A percentile compares a stretch with the other conserved stretches of the same genome.
Conservation (phyloP, 225 moss, liverwort and hornwort species). For the Climacium dendroides region DNA sequence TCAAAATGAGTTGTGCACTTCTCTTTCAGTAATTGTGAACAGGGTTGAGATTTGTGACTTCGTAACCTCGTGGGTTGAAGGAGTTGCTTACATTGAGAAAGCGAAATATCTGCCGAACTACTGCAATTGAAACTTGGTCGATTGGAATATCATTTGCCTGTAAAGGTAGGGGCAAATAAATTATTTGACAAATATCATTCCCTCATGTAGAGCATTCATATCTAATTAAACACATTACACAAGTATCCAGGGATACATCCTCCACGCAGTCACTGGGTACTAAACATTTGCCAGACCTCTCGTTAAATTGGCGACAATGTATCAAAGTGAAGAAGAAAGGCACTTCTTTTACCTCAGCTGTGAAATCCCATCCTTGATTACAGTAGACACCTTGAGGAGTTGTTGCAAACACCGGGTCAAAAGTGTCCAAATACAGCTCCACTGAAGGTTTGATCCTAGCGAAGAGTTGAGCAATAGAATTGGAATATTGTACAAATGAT, state of each 20-base stretch:
- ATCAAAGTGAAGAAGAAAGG: not conserved
- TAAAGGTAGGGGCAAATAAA: not conserved
- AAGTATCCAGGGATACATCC: not conserved
- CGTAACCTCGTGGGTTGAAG: not conserved
- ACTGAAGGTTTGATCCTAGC: constrained; percentile 51
- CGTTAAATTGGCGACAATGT: not conserved
- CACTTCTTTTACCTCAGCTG: constrained; percentile 10
- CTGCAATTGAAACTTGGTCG: constrained; percentile 47
- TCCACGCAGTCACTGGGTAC: not conserved
- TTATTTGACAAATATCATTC: not conserved
- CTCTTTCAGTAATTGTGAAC: not conserved
- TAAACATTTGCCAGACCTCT: not conserved
- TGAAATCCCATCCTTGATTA: constrained; percentile 21
- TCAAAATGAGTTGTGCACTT: not conserved
- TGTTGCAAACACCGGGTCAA: constrained; percentile 50
- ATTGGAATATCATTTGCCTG: constrained; percentile 53
- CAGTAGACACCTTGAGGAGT: constrained; percentile 67
- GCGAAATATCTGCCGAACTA: constrained; percentile 36
- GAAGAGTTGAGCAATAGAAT: not conserved
- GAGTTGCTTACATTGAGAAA: constrained; percentile 57
- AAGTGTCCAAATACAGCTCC: constrained; percentile 53
- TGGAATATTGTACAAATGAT: not conserved
- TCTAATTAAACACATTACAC: not conserved
- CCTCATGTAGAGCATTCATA: not conserved
- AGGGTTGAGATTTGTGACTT: not conserved